phyloP scores from a whole-genome alignment of 2,329 filamentous ascomycete genomes.

The Aureobasidium lini region DNA sequence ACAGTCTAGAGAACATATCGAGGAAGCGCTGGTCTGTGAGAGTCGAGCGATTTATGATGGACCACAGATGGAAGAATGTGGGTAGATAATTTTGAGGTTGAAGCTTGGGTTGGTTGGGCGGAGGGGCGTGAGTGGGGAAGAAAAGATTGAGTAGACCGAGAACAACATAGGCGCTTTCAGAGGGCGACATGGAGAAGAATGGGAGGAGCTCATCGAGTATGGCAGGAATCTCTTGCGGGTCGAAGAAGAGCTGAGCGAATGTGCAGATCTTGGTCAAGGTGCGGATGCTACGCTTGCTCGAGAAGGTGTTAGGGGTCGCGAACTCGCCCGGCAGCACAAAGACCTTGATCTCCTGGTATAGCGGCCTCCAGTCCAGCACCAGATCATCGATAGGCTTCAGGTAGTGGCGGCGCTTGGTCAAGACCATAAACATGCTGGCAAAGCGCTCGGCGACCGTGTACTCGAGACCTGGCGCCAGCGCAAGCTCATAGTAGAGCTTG shows the following conservation, averaged over 20 bases:
- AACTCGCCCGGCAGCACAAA: constrained; percentile 83
- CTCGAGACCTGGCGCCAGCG: constrained; percentile 84
- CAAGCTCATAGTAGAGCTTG: constrained; percentile 88
- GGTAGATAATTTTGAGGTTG: constrained; percentile 83
- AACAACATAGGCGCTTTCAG: constrained; percentile 90
- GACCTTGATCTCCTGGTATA: constrained; percentile 88
- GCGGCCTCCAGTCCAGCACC: constrained; percentile 82
- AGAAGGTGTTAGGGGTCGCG: constrained; percentile 50
- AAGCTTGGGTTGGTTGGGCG: constrained; percentile 63
- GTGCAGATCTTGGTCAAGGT: constrained; percentile 83
- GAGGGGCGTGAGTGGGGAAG: constrained; percentile 74
- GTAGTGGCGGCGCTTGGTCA: constrained; percentile 98
- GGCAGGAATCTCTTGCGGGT: constrained; percentile 75
- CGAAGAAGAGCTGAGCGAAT: constrained; percentile 87
- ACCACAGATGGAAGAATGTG: constrained; percentile 95
- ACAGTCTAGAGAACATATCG: constrained; percentile 80
- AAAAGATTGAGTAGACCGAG: constrained; percentile 78
- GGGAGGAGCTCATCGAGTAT: constrained; percentile 48
- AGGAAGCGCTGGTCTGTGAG: constrained; percentile 79
- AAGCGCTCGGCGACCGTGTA: constrained; percentile 77
- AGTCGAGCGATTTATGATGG: constrained; percentile 82
- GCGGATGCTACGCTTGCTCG: constrained; percentile 56
- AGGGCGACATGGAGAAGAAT: constrained; percentile 84
- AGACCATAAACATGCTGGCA: constrained; percentile 87
- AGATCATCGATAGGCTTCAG: constrained; percentile 84